These are phyloP conservation scores for Alternaria sp. DNA, from an alignment of 2,329 filamentous ascomycete species.

Conservation along the genomic window DNA sequence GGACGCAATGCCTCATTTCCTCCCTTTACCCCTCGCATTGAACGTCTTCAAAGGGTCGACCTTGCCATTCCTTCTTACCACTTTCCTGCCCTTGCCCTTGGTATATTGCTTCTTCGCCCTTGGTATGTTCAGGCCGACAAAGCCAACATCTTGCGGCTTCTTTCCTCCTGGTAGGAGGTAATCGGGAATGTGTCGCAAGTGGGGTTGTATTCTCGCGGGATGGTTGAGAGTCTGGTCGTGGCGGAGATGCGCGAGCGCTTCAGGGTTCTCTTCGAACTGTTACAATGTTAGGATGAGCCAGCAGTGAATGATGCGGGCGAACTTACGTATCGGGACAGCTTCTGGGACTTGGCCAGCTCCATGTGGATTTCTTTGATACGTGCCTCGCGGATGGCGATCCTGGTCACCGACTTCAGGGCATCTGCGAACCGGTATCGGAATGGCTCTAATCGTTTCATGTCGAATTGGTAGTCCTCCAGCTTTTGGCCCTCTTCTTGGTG, in stretches of 20 bases:
- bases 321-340: slow-evolving; percentile 60
- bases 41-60: slow-evolving; percentile 89
- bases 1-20: slow-evolving; percentile 30
- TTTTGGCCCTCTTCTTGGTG: slow-evolving; percentile 83
- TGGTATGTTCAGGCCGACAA: slow-evolving; percentile 67
- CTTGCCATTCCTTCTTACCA: slow-evolving; percentile 66
- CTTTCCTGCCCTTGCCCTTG: slow-evolving; percentile 58
- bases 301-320: not conserved
- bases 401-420: slow-evolving; percentile 86
- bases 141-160: slow-evolving; percentile 73
- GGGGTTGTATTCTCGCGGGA: slow-evolving; percentile 81
- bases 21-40: slow-evolving; percentile 58
- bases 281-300: slow-evolving; percentile 13
- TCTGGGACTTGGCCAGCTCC: slow-evolving; percentile 91
- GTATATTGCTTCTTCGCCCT: slow-evolving; percentile 52
- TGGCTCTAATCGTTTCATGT: slow-evolving; percentile 90
- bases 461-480: slow-evolving; percentile 89
- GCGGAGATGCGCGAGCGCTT: slow-evolving; percentile 82
- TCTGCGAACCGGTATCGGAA: slow-evolving; percentile 91
- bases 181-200: slow-evolving; percentile 85
- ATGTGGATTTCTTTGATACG: slow-evolving; percentile 84
- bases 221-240: slow-evolving; percentile 85
- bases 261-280: slow-evolving; percentile 96
- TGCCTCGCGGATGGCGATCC: slow-evolving; percentile 87
- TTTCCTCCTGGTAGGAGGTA: slow-evolving; percentile 84